A percentile compares a stretch with the other conserved stretches of the same genome.
phyloP scores from a whole-genome alignment of 2,329 filamentous ascomycete genomes.

The Fusarium sp. region DNA sequence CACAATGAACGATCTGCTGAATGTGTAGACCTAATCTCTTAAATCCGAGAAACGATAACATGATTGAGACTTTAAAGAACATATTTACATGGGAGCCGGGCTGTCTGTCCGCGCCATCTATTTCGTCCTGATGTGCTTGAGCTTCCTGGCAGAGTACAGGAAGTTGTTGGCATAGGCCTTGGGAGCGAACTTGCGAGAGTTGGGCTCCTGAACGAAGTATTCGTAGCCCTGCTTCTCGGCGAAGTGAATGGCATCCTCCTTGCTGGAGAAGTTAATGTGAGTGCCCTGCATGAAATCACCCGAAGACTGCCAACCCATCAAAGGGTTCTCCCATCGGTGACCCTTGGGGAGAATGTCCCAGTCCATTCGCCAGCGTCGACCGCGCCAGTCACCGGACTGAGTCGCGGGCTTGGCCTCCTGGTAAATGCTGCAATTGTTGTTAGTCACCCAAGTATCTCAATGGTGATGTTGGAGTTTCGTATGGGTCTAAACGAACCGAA shows the following conservation, averaged over 20 bases:
- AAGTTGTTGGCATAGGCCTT: constrained; percentile 99
- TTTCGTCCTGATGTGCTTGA: constrained; percentile 90
- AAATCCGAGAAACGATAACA: constrained; percentile 14
- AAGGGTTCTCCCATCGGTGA: constrained; percentile 96
- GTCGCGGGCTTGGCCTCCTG: constrained; percentile 93
- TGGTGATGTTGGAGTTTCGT: background rate
- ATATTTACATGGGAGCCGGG: constrained; percentile 51
- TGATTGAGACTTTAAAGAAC: constrained; percentile 40
- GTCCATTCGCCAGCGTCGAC: constrained; percentile 95
- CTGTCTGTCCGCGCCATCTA: constrained; percentile 59
- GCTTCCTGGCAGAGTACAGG: constrained; percentile 84
- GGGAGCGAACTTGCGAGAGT: constrained; percentile 85
- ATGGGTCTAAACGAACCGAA: constrained; percentile 75
- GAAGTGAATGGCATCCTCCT: constrained; percentile 95
- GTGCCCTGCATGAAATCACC: constrained; percentile 96
- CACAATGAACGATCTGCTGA: background rate
- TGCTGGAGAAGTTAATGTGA: constrained; percentile 88
- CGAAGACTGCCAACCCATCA: constrained; percentile 99
- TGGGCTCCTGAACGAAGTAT: constrained; percentile 98
- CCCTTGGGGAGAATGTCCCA: constrained; percentile 96
- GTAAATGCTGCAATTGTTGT: constrained; percentile 79
- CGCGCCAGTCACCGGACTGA: constrained; percentile 91
- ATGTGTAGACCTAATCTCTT: background rate
- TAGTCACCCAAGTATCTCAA: constrained; percentile 4
- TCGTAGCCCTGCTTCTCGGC: constrained; percentile 99